Evolutionary conservation across 495 filamentous ascomycete species (phyloP).

Genomic region (Sordaria brevicollis): DNA sequence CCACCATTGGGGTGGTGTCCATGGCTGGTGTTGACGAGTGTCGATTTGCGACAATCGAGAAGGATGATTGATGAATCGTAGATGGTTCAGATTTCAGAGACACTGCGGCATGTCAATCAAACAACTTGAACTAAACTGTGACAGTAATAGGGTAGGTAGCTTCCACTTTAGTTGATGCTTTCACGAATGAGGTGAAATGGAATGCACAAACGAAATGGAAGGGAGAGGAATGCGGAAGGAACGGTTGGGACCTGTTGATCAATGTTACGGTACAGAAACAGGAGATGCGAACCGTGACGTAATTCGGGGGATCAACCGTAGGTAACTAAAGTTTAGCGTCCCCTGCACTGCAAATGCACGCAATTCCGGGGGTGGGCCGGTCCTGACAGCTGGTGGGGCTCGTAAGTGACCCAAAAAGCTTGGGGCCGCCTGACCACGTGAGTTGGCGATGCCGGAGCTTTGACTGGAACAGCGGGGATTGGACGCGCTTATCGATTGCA

Average conservation of each 20-base stretch:
- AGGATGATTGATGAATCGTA: background rate
- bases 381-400: background rate
- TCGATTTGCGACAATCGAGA: background rate
- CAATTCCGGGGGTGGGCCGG: background rate
- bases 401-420: background rate
- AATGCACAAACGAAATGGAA: too few species aligned
- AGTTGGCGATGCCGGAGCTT: background rate
- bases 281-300: background rate
- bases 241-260: background rate
- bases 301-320: background rate
- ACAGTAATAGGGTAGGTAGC: background rate
- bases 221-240: background rate
- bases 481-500: background rate
- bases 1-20: constrained; percentile 37
- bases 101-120: background rate
- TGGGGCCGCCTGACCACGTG: background rate
- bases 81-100: background rate
- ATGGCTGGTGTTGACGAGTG: background rate
- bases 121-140: background rate
- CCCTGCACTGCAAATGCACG: background rate
- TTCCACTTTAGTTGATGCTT: background rate
- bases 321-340: background rate
- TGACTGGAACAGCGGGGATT: background rate
- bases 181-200: too few species aligned
- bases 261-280: background rate